A percentile compares a stretch with the other conserved stretches of the same genome.
Conservation (phyloP, 345 rosid species). For the Eucalyptus caleyi region DNA sequence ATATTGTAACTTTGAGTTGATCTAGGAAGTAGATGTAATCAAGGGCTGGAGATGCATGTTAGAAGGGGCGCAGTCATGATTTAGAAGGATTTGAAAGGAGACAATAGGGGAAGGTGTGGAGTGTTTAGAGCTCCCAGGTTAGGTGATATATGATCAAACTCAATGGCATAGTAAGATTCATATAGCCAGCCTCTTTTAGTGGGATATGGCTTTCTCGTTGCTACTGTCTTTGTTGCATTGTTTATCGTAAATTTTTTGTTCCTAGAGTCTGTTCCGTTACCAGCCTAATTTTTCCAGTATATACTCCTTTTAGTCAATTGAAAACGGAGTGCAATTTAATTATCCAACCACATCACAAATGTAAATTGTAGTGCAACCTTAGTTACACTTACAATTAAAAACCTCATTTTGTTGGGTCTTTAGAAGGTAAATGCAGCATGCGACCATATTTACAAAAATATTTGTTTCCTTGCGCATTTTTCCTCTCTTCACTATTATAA, state of each 20-base stretch:
- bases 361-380: background rate
- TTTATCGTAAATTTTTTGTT: background rate
- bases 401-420: background rate
- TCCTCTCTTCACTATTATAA: background rate
- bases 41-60: background rate
- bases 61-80: background rate
- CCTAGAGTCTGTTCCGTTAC: background rate
- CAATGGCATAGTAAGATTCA: background rate
- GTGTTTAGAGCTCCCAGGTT: background rate
- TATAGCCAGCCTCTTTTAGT: background rate
- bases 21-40: background rate
- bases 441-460: background rate
- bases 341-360: background rate
- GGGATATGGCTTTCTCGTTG: background rate
- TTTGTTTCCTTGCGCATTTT: background rate
- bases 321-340: background rate
- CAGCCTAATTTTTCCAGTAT: background rate
- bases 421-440: background rate
- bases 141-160: background rate
- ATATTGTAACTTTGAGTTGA: background rate
- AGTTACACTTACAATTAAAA: background rate
- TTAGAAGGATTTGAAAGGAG: background rate
- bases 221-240: background rate
- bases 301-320: background rate
- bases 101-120: background rate